Evolutionary conservation across 2,329 filamentous ascomycete species (phyloP).

Genomic region (Aphanoascus verrucosus): DNA sequence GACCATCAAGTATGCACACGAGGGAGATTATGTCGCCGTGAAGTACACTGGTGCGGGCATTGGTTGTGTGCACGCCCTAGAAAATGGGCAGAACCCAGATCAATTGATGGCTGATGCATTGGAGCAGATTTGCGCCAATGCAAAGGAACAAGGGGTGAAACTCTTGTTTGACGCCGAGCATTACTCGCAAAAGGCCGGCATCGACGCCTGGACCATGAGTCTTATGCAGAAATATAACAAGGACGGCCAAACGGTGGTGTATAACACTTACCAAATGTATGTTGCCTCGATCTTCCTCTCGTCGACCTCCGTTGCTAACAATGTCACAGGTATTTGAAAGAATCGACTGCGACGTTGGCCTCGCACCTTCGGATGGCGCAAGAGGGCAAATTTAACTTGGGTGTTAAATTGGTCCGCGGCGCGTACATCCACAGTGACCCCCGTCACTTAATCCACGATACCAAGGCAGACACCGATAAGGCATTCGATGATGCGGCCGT

Average conservation of each 20-base stretch:
- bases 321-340: slow-evolving; percentile 34
- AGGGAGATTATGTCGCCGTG: slow-evolving; percentile 43
- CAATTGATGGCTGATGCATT: slow-evolving; percentile 15
- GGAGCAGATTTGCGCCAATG: slow-evolving; percentile 18
- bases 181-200: slow-evolving; percentile 41
- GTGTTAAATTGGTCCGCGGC: slow-evolving; percentile 44
- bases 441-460: slow-evolving; percentile 37
- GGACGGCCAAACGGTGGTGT: slow-evolving; percentile 42
- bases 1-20: slow-evolving; percentile 43
- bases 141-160: slow-evolving; percentile 23
- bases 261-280: slow-evolving; percentile 44
- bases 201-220: slow-evolving; percentile 44
- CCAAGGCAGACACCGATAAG: slow-evolving; percentile 38
- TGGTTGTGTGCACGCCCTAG: slow-evolving; percentile 15
- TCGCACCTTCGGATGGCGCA: slow-evolving; percentile 38
- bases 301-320: neutral
- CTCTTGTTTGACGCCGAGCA: slow-evolving; percentile 47
- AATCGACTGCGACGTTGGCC: slow-evolving; percentile 36
- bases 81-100: slow-evolving; percentile 14
- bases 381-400: slow-evolving; percentile 40
- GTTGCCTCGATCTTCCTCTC: neutral
- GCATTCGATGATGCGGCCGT: slow-evolving; percentile 49
- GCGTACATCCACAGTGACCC: slow-evolving; percentile 44
- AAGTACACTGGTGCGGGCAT: slow-evolving; percentile 64
- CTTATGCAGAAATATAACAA: slow-evolving; percentile 45